phyloP scores from a whole-genome alignment of 2,329 filamentous ascomycete species.

The Fusarium succisae region DNA sequence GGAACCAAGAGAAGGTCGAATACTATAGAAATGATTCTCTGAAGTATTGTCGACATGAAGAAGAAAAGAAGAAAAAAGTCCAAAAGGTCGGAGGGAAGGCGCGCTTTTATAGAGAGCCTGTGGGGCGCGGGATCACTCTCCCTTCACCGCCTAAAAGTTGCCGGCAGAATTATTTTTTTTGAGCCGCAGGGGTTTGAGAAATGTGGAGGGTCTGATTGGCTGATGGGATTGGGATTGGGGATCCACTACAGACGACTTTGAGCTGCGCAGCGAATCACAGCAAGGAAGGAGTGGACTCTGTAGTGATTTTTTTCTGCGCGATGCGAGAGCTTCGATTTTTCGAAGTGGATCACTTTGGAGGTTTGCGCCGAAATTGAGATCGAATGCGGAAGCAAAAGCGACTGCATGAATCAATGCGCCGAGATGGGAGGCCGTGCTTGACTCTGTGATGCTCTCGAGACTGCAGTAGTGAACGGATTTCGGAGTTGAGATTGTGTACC shows the following conservation, averaged over 20 bases:
- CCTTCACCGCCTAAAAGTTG: conserved; percentile 50
- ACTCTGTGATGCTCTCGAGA: background rate
- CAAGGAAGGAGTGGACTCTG: conserved; percentile 2
- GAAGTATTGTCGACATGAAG: conserved; percentile 71
- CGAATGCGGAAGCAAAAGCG: background rate
- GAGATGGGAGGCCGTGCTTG: background rate
- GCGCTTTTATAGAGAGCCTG: conserved; percentile 29
- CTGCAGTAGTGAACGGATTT: background rate
- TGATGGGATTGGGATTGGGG: background rate
- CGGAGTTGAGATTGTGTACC: background rate
- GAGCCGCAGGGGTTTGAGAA: background rate
- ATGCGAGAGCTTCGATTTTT: background rate
- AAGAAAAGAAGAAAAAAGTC: conserved; percentile 59
- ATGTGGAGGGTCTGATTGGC: background rate
- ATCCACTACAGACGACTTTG: conserved; percentile 4
- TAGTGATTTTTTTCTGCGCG: background rate
- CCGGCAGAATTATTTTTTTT: conserved; percentile 37
- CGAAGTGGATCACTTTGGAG: background rate
- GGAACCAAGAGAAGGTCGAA: conserved; percentile 91
- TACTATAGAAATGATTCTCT: conserved; percentile 99
- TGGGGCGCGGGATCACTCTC: conserved; percentile 28
- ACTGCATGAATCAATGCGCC: conserved; percentile 19
- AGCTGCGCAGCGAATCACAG: background rate
- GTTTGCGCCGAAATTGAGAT: background rate
- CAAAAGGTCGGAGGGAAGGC: conserved; percentile 33